phyloP scores from a whole-genome alignment of 352 stramenopile species.

The Pythium scleroteichum region DNA sequence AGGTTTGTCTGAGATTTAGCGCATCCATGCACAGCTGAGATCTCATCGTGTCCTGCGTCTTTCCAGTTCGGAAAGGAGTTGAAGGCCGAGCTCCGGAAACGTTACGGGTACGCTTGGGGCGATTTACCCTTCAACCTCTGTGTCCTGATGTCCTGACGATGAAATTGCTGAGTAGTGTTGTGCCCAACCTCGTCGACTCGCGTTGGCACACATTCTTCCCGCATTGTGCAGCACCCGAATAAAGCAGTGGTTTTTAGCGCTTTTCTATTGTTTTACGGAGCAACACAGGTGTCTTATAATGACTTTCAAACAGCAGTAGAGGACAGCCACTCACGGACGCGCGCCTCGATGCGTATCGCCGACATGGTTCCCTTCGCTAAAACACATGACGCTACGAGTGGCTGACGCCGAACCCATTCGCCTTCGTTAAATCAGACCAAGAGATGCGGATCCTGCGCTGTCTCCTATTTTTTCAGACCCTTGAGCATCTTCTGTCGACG shows the following conservation, averaged over 20 bases:
- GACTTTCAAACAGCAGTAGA: slow-evolving; percentile 11
- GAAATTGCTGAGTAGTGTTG: slow-evolving; percentile 33
- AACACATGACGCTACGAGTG: neutral
- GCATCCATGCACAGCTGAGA: too few relatives aligned
- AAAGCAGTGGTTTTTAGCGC: slow-evolving; percentile 17
- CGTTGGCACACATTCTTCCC: slow-evolving; percentile 64
- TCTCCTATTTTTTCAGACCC: slow-evolving; percentile 81
- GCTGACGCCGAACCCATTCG: neutral
- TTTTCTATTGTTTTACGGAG: slow-evolving; percentile 17
- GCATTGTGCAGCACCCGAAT: slow-evolving; percentile 13
- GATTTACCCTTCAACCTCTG: neutral
- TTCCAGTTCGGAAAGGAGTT: slow-evolving; percentile 55
- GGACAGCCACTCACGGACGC: neutral
- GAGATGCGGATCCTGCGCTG: neutral
- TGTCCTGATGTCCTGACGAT: neutral
- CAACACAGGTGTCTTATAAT: slow-evolving; percentile 16
- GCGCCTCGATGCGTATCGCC: neutral
- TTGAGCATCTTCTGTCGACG: slow-evolving; percentile 89
- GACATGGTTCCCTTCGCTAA: neutral
- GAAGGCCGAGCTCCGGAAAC: slow-evolving; percentile 49
- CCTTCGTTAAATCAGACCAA: slow-evolving; percentile 7
- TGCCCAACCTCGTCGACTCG: slow-evolving; percentile 48
- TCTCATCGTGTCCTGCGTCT: neutral
- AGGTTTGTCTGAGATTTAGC: slow-evolving; percentile 27
- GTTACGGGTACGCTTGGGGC: slow-evolving; percentile 49